Evolutionary conservation across 352 stramenopile genomes (phyloP), one percentile per base, ranked within the genome.

Genomic region (Lagenidium sp.): DNA sequence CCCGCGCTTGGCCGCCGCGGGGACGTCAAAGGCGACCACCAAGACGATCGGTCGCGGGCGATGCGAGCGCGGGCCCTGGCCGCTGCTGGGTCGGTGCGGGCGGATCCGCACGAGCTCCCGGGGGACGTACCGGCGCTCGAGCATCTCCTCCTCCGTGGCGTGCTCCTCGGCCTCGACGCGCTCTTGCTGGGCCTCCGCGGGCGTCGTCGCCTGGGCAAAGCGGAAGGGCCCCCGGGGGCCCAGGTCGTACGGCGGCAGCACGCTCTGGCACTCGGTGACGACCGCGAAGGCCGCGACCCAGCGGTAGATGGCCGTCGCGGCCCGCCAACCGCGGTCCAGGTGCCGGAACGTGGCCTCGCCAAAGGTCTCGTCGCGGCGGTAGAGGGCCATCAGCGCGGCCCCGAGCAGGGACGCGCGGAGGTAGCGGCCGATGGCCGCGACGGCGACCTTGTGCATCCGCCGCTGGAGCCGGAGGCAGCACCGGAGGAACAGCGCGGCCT

Each of bases 1-100:
- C 1, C 29, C 3, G 6, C 23, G 7, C 26, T 60, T 65, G 7
- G 78, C 56, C 3, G 53, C 41, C 10, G 21, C n/a, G 8, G 82
- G 82, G 3, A 93, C 45, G 34, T 93, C 82, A n/a, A 65, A 61
- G 0, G 68, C 64, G 4, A 93, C 44, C 6, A 92, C 69, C 13
- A 95, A 31, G 15, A 93, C 10, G 37, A 93, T 59, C 6, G 73
- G 64, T 19, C 82, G 67, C 36, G 63, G 49, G 12, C 78, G 68
- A 15, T 63, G 53, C n/a, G n/a, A n/a, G 18, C 62, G 53, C 3
- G 57, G 49, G 36, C 68, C 68, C 0, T 37, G 29, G 19, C 36
- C 49, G 7, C 53, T 55, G n/a, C n/a, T n/a, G n/a, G n/a, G n/a
- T n/a, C n/a, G n/a, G n/a, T n/a, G n/a, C n/a, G n/a, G n/a, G n/a